Evolutionary conservation across 202 grass and related monocot species (phyloP), one percentile per base, ranked within the genome.

Genomic region (Setaria viridis): DNA sequence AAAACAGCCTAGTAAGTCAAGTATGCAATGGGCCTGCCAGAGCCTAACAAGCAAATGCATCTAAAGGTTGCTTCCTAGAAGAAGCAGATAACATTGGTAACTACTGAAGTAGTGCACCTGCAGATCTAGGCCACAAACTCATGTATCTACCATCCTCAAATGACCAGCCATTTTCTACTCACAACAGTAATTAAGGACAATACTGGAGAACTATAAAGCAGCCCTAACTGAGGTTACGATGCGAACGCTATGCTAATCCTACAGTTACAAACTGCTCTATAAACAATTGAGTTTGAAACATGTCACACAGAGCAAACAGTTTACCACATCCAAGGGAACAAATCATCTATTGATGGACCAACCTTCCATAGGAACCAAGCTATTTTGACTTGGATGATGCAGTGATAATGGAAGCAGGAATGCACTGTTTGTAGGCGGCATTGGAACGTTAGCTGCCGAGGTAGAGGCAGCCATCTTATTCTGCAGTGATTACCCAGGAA

Each of bases 401-500:
- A 83, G 87, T 33, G 72, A 53, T 74, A 86, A 82, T 50, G 83
- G 83, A 66, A 76, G 87, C 57, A 81, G 63, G 57, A 75, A 14
- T 73, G 88, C 19, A 39, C 84, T 83, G 80, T 66, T 59, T 76
- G 83, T 80, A 53, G 66, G 82, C 64, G 43, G 63, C 77, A 91
- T 87, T 47, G 80, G 86, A 73, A 82, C 57, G 81, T 88, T 92
- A 74, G 72, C 30, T 80, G 66, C 41, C 14, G 84, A 89, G 55
- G 88, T 82, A 92, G 88, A 87, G 14, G 72, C 62, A 54, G 85
- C 77, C 85, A 89, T 92, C 68, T 97, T 91, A 30, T 89, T 92
- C 94, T 92, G 70, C 89, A 94, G 55, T 55, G 14, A 82, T 78
- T 63, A 81, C 66, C 16, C 54, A 62, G 46, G 11, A 78, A 77